Base-by-base conservation (phyloP, 768 basidiomycete species). In the Kwoniella botswanensis region DNA sequence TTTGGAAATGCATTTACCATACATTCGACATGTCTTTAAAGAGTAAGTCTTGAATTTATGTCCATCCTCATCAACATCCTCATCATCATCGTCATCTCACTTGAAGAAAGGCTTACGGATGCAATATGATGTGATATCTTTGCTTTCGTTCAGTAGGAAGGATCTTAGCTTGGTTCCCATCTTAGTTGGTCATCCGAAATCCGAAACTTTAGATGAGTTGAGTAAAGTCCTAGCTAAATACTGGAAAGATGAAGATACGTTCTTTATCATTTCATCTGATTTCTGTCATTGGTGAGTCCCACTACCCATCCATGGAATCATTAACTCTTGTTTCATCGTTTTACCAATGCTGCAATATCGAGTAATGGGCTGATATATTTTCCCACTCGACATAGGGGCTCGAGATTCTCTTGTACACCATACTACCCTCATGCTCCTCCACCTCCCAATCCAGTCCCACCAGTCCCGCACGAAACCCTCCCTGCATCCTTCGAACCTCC, bases 1-100 rank as follows among this genome's bases (percentile, higher is more conserved):
- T 79, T 89, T 99, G 65, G 97, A 99, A 85, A 95, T 99, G 93
- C 95, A 98, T 78, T 87, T 98, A 18, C 94, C 96, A n/a, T 85
- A 75, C 60, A 76, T 84, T 42, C 72, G 81, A 29, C 75, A 79
- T 63, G 69, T 82, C 10, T 82, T 84, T 63, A 54, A 70, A 12
- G 74, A 64, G 81, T 82, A 54, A 65, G 79, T 58, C 35, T 35
- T 29, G 29, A 29, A 29, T 29, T 29, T 35, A 35, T 29, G 2
- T 26, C 29, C 24, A 5, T 7, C 46, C 1, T 50, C 46, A 26
- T 26, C 26, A 26, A 26, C 24, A 26, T 26, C 24, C 24, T 26
- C 41, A 5, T 7, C 46, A 4, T 50, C 46, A 15, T 41, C 22
- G 11, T 67, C n/a, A 35, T 35, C 35, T 35, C 1, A 35, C 35